Conservation (phyloP, 129 eudicot genomes). For the Flaveria trinervia region DNA sequence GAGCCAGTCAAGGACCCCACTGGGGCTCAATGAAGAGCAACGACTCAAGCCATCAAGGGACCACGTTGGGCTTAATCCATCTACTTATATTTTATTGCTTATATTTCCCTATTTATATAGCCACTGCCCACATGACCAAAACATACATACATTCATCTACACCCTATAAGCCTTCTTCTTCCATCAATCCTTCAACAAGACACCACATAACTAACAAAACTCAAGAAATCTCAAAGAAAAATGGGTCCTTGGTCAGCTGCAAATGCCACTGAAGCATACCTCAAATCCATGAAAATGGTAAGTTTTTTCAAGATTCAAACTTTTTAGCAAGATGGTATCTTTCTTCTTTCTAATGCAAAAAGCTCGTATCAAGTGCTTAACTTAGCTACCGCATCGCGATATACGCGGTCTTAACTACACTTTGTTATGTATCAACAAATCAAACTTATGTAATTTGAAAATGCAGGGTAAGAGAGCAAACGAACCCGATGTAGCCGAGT, state of each 20-base stretch:
- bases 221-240: conserved; percentile 16
- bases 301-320: conserved; percentile 14
- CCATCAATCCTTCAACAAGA: neutral
- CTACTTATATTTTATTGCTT: conserved; percentile 17
- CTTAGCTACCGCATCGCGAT: no score
- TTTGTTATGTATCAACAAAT: no score
- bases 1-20: neutral
- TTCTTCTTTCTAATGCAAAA: neutral
- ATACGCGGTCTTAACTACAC: no score
- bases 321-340: neutral
- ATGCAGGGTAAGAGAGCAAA: conserved; percentile 53
- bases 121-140: conserved; percentile 31
- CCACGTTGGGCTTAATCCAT: conserved; percentile 16
- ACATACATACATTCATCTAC: neutral
- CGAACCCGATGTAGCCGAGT: conserved; percentile 66
- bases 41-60: conserved; percentile 21
- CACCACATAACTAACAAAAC: neutral
- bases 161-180: neutral
- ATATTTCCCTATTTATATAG: conserved; percentile 38
- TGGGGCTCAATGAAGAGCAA: neutral
- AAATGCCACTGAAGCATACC: conserved; percentile 91
- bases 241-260: conserved; percentile 94
- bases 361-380: no score
- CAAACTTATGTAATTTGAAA: neutral
- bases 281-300: conserved; percentile 86